Evolutionary conservation across 495 filamentous ascomycete species (phyloP), one percentile per base, ranked within the genome.

Genomic region (Aspergillus hancockii): DNA sequence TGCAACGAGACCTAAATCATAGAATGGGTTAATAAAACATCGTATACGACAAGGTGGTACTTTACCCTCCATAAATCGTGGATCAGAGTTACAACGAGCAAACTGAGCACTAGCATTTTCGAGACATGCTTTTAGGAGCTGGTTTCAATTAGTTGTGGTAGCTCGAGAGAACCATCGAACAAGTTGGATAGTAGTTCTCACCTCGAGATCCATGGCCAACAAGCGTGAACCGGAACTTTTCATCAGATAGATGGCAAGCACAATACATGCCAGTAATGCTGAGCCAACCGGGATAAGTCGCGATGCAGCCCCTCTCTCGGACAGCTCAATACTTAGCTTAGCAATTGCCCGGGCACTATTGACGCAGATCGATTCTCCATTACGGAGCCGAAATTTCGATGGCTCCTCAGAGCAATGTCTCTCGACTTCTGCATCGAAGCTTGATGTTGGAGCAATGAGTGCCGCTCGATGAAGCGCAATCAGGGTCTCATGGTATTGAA

Each of bases 301-400:
- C 21, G 52, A 57, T 16, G 59, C 52, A 0, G 53, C 23, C 6
- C 30, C 49, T 0, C 41, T 25, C n/a, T 60, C 61, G 0, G 34
- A 41, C 2, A 63, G 36, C 40, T 63, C 61, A 16, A 63, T 53
- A 31, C 61, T 63, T 4, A 63, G 21, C 22, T 57, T 63, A 8
- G 61, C 61, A 34, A 63, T 63, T 16, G 57, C 57, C 1, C 61
- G 46, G 0, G 61, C 61, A 16, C 61, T 63, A 30, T 57, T 63
- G 0, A 57, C 53, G 32, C 61, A 63, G 4, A 63, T 52, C 19
- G 56, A 19, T 18, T 63, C 61, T 9, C 61, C 61, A 14, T 57
- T 31, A 1, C 45, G 22, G 18, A 63, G 25, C 1, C 59, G 59
- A 38, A 52, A 52, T 21, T 38, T 45, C 6, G 56, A 63, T 8